These are phyloP conservation scores for Candida cerambycidarum DNA, from an alignment of 805 yeast genomes.

Conservation along the genomic window DNA sequence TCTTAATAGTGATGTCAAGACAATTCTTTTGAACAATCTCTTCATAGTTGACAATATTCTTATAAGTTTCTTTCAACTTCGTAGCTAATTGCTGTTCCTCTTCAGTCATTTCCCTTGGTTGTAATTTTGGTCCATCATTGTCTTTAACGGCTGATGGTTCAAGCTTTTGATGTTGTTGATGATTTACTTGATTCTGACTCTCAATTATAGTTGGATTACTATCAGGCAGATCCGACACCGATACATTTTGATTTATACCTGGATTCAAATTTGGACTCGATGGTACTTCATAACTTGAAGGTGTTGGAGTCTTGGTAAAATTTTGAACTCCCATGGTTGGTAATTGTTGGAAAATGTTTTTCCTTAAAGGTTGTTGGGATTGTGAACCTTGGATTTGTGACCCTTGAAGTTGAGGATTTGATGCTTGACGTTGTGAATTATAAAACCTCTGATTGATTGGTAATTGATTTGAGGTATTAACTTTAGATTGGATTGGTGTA, in stretches of 20 bases:
- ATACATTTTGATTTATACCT: conserved; percentile 28
- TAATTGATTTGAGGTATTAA: neutral
- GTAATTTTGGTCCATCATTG: conserved; percentile 5
- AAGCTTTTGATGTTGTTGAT: neutral
- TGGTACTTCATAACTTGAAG: conserved; percentile 42
- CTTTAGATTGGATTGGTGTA: neutral
- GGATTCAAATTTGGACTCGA: conserved; percentile 35
- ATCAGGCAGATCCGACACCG: conserved; percentile 44
- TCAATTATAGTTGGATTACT: conserved; percentile 31
- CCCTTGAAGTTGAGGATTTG: too few relatives aligned
- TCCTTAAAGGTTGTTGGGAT: conserved; percentile 15
- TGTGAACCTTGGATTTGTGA: neutral
- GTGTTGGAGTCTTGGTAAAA: conserved; percentile 38
- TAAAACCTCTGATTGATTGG: neutral
- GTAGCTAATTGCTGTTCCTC: conserved; percentile 68
- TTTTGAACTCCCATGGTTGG: conserved; percentile 13
- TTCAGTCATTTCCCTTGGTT: conserved; percentile 42
- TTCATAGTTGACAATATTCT: conserved; percentile 65
- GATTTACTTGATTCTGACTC: conserved; percentile 5
- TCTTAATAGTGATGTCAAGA: conserved; percentile 53
- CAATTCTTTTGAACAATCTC: conserved; percentile 71
- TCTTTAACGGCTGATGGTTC: conserved; percentile 1
- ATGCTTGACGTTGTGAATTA: neutral
- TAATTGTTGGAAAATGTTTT: conserved; percentile 17
- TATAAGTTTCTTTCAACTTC: conserved; percentile 72